Evolutionary conservation across 306 rosid species (phyloP).

Genomic region (Canavalia gladiata): DNA sequence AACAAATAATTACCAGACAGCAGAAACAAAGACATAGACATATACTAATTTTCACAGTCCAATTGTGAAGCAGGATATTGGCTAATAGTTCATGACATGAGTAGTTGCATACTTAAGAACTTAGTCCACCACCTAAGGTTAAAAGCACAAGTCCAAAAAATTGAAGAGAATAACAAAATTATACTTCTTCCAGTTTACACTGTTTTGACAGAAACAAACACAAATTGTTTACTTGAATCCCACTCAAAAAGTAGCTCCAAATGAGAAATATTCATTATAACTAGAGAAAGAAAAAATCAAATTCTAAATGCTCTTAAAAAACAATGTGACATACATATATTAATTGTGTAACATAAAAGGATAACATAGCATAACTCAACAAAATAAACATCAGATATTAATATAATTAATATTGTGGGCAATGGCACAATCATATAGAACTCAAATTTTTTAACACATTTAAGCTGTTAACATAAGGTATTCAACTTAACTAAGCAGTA

Average conservation of each 20-base stretch:
- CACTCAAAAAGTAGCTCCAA: constrained; percentile 19
- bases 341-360: background rate
- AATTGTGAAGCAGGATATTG: background rate
- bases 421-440: background rate
- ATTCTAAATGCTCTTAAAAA: constrained; percentile 24
- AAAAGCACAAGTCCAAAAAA: constrained; percentile 20
- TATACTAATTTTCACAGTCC: background rate
- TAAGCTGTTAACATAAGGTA: background rate
- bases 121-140: background rate
- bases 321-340: background rate
- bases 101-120: constrained; percentile 24
- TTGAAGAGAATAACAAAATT: constrained; percentile 7
- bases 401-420: background rate
- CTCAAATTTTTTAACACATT: background rate
- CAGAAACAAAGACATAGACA: constrained; percentile 4
- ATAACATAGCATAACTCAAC: background rate
- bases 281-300: constrained; percentile 15
- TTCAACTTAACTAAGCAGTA: background rate
- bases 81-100: background rate
- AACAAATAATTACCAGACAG: constrained; percentile 35
- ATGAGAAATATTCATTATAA: constrained; percentile 3
- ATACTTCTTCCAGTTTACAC: constrained; percentile 30
- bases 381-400: background rate
- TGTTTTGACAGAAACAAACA: constrained; percentile 34
- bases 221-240: background rate